A percentile compares a stretch with the other conserved stretches of the same genome.
Conservation (phyloP, 768 basidiomycete genomes). For the Calocera viscosa region DNA sequence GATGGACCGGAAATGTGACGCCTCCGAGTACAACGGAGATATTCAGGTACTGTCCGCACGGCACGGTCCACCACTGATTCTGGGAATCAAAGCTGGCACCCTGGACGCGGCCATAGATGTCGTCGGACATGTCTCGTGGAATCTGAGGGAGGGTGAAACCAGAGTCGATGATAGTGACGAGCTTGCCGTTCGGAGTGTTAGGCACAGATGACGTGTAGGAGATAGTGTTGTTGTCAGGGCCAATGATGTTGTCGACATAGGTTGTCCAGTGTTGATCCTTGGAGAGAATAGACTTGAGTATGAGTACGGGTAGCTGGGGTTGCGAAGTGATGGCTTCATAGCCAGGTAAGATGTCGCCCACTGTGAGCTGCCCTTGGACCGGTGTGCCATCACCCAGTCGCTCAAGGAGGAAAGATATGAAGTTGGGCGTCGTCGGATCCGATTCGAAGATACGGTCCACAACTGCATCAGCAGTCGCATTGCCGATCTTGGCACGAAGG, state of each 20-base stretch:
- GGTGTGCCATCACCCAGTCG: conserved; percentile 37
- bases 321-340: conserved; percentile 49
- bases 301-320: conserved; percentile 45
- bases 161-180: conserved; percentile 47
- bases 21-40: conserved; percentile 64
- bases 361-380: conserved; percentile 52
- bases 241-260: conserved; percentile 52
- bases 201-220: conserved; percentile 53
- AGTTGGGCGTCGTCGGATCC: conserved; percentile 45
- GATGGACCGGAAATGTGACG: conserved; percentile 54
- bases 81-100: conserved; percentile 52
- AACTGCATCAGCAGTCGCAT: conserved; percentile 39
- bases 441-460: conserved; percentile 55
- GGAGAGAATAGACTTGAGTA: conserved; percentile 32
- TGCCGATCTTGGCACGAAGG: conserved; percentile 31
- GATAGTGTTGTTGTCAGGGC: conserved; percentile 60
- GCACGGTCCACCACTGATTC: conserved; percentile 53
- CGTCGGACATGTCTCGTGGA: conserved; percentile 56
- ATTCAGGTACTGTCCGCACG: conserved; percentile 61
- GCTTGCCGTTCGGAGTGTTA: conserved; percentile 47
- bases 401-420: conserved; percentile 55
- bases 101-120: conserved; percentile 66
- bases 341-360: conserved; percentile 50
- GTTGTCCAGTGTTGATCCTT: conserved; percentile 66
- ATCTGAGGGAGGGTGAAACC: conserved; percentile 51